Conservation (phyloP, 176 grass and related monocot species). For the Ensete ventricosum region DNA sequence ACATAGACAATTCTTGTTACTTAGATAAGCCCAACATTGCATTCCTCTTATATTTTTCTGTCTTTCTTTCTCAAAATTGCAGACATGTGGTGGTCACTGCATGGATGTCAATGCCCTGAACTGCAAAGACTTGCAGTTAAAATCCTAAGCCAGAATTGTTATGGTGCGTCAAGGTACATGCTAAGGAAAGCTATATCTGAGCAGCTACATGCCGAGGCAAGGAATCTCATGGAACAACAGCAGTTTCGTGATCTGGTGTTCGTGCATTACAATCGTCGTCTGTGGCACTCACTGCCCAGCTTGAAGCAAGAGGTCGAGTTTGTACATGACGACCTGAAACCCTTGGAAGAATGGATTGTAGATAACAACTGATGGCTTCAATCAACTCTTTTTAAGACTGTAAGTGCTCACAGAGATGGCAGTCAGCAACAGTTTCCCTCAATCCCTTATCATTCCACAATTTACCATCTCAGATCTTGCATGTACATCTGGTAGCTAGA, state of each 20-base stretch:
- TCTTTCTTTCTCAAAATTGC: constrained; percentile 1
- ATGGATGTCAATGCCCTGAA: constrained; percentile 29
- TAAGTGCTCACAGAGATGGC: no score
- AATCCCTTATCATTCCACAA: background rate
- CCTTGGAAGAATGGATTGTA: constrained; percentile 11
- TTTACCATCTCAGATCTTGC: no score
- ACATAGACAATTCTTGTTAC: background rate
- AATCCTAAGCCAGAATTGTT: constrained; percentile 61
- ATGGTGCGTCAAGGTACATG: constrained; percentile 45
- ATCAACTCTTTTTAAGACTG: background rate
- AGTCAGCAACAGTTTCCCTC: no score
- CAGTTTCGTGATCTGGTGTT: constrained; percentile 41
- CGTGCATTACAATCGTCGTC: constrained; percentile 47
- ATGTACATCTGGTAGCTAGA: no score
- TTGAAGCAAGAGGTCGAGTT: background rate
- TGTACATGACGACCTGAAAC: background rate
- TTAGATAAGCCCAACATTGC: background rate
- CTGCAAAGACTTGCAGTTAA: constrained; percentile 34
- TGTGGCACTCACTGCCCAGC: background rate
- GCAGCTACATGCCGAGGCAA: constrained; percentile 40
- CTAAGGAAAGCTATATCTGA: constrained; percentile 43
- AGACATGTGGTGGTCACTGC: constrained; percentile 61
- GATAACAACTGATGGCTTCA: background rate
- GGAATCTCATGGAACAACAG: constrained; percentile 28
- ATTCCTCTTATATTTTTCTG: background rate